These are phyloP conservation scores for Aeschynomene evenia DNA, from an alignment of 306 rosid species.

Conservation along the genomic window DNA sequence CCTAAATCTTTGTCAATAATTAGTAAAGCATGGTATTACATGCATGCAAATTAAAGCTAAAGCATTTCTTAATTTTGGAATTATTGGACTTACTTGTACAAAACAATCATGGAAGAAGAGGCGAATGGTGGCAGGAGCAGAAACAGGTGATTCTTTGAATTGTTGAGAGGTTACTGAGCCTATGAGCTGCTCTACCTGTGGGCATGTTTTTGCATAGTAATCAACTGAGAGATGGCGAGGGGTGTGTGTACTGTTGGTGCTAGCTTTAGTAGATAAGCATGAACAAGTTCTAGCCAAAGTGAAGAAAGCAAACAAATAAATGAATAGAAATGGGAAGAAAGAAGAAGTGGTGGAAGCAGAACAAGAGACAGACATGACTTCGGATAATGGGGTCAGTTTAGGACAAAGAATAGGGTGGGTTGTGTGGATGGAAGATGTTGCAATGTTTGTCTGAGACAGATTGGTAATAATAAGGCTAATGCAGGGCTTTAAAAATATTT, in stretches of 20 bases:
- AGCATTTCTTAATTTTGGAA: background rate
- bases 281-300: slow-evolving; percentile 19
- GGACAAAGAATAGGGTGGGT: slow-evolving; percentile 44
- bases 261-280: slow-evolving; percentile 34
- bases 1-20: background rate
- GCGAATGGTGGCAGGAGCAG: slow-evolving; percentile 89
- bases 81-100: slow-evolving; percentile 59
- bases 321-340: slow-evolving; percentile 23
- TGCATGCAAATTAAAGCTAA: slow-evolving; percentile 21
- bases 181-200: slow-evolving; percentile 68
- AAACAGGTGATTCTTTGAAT: slow-evolving; percentile 77
- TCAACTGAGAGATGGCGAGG: slow-evolving; percentile 53
- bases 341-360: slow-evolving; percentile 34
- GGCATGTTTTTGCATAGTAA: slow-evolving; percentile 79
- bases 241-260: slow-evolving; percentile 22
- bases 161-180: slow-evolving; percentile 70
- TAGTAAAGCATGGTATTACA: slow-evolving; percentile 16
- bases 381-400: slow-evolving; percentile 47
- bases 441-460: slow-evolving; percentile 34
- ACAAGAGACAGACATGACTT: slow-evolving; percentile 47
- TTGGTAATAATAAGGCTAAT: slow-evolving; percentile 24
- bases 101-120: slow-evolving; percentile 96
- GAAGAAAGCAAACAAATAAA: slow-evolving; percentile 41
- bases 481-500: slow-evolving; percentile 9
- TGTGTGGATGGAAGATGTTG: slow-evolving; percentile 30